Evolutionary conservation across 345 rosid genomes (phyloP), one percentile per base, ranked within the genome.

Genomic region (Toxicodendron radicans): DNA sequence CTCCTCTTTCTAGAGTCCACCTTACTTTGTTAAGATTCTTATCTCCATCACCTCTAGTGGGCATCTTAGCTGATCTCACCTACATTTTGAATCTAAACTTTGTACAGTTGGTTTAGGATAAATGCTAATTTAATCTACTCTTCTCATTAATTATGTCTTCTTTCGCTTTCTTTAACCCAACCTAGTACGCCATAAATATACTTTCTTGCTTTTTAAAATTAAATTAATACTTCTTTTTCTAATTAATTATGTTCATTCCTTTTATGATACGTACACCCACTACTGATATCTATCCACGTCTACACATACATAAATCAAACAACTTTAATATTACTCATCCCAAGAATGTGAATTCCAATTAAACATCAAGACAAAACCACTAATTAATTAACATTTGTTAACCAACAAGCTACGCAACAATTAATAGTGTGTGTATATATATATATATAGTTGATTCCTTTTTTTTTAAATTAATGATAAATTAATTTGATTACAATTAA

Each of bases 31-130:
- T 53, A 52, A 71, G 73, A 71, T 77, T 83, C 83, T 33, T 38
- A 45, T 41, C 48, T 45, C 59, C 60, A 33, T 64, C 75, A 33
- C 46, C 66, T 13, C 13, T 83, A 75, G 86, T 83, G 86, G 86
- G 86, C 82, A 80, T 80, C 86, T 83, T 46, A 60, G 77, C 48
- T 75, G 73, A 78, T 67, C 58, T 74, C 58, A 49, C 56, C 51
- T 18, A 62, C 17, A 71, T 70, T 74, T 74, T 54, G 76, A 58
- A 77, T 79, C 79, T 70, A 24, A 12, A 54, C 70, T 66, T 33
- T 62, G 20, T 18, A 23, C 53, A 78, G 49, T 43, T 30, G 68
- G 13, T 54, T 43, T 59, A 33, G 73, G 60, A 58, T 53, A 71
- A 59, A 62, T 71, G 9, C 32, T 7, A 63, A 71, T 17, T 6